Base-by-base conservation (phyloP, 139 green algal genomes). In the Coccomyxa sp. region DNA sequence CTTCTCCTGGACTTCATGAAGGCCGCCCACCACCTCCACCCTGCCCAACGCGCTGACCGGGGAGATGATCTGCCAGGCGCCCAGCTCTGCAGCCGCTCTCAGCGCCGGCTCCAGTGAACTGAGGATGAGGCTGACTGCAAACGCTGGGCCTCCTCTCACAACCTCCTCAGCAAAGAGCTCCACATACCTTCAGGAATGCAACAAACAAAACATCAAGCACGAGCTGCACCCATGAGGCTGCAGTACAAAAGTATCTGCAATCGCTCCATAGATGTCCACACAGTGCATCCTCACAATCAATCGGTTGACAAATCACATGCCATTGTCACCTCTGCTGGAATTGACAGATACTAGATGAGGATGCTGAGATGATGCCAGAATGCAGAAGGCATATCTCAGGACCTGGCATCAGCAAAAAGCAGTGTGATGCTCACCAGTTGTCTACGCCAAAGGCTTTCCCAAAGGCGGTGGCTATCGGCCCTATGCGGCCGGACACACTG, bases 1-100 rank as follows among this genome's bases (percentile, higher is more conserved):
- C 86, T 96, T 91, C 70, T 98, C 92, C 90, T 97, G 92, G 39
- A 98, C 89, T 76, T 89, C 86, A 71, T 90, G 82, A 73, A 98
- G 89, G 73, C 86, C 85, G 9, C 85, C 64, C 24, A 96, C 93
- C 39, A 92, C 81, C 70, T 89, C 83, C 55, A 98, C 82, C n/a
- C 87, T 55, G 78, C 95, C 95, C 22, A 79, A 82, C 18, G 83
- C 89, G 39, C 84, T 78, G 24, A 84, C 81, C 9, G 93, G 94
- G 80, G 82, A 92, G 87, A 97, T 97, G 40, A 98, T 82, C 87
- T 97, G 92, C 95, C 95, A 98, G 10, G 94, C 90, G 54, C 93
- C 92, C 78, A 98, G 88, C 75, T 96, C 91, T 5, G 95, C 95
- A 18, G 90, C 87, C 34, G 87, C 80, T 70, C 95, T 82, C 77